Evolutionary conservation across 208 protist species (phyloP), one percentile per base, ranked within the genome.

Genomic region (Paratrypanosoma confusum): DNA sequence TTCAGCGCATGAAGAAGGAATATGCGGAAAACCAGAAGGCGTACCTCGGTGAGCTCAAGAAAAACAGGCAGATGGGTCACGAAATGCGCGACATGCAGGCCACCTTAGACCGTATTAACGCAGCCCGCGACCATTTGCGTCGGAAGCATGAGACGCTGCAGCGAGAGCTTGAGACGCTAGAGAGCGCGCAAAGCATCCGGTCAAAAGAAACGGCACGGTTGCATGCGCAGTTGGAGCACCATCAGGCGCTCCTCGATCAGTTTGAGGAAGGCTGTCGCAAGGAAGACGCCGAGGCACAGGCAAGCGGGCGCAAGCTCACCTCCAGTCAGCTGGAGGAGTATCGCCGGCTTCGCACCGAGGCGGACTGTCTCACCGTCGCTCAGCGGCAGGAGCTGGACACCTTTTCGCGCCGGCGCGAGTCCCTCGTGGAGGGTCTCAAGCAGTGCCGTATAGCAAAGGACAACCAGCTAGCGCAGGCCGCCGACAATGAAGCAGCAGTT

Each of bases 31-130:
- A 71, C 3, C 75, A 97, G 62, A 81, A 81, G 59, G 21, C 36
- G 7, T 89, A 90, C 48, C 49, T 86, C 27, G 86, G 77, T 46
- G 67, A 81, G 47, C 82, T 81, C 21, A 81, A 81, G 46, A 61
- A 59, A 25, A 60, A 64, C 37, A 69, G 81, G 35, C 75, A 75
- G 28, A 46, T 65, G 5, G 49, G 59, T 1, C 69, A 88, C 18
- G 63, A 77, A 8, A 47, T 94, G 32, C 71, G 81, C 45, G 62
- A 58, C 20, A 82, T 73, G 37, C 52, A 76, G 42, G 71, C 32
- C 49, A 79, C 72, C 3, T 31, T 80, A 24, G 77, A 87, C 32
- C 75, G 77, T 34, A 74, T 87, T 34, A 76, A 65, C 20, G 62
- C 63, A 16, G 65, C 78, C 1, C 48, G 88, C 28, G 56, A 47